These are phyloP conservation scores for Dendrobium chrysotoxum DNA, from an alignment of 106 monocot genomes.

Conservation along the genomic window DNA sequence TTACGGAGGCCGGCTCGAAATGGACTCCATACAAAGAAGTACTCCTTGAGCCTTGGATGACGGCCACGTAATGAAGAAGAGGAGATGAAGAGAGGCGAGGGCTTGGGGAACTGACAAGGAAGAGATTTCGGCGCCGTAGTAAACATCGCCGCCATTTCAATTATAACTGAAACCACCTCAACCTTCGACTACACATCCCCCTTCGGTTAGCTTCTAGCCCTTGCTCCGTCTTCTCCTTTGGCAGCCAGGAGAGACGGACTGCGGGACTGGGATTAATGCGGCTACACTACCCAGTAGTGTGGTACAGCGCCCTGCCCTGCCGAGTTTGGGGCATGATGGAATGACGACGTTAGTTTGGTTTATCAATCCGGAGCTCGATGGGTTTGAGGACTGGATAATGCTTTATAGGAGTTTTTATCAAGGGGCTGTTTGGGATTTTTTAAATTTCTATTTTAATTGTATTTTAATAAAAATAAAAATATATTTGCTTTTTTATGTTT, in stretches of 20 bases:
- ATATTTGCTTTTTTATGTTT: too few relatives aligned
- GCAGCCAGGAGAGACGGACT: background rate
- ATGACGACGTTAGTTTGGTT: too few relatives aligned
- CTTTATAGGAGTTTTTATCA: too few relatives aligned
- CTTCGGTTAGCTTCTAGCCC: background rate
- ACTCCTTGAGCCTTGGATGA: background rate
- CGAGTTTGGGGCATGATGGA: too few relatives aligned
- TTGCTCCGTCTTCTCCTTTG: background rate
- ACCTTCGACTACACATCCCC: background rate
- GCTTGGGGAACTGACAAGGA: background rate
- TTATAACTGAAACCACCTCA: background rate
- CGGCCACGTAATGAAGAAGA: background rate
- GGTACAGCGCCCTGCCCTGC: background rate
- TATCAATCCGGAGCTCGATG: too few relatives aligned
- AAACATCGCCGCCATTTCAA: background rate
- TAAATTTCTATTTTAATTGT: too few relatives aligned
- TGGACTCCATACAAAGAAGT: background rate
- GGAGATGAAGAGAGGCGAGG: conserved; percentile 4
- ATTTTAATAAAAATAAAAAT: too few relatives aligned
- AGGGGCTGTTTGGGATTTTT: too few relatives aligned
- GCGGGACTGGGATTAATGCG: background rate
- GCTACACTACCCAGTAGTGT: background rate
- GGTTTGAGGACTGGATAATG: too few relatives aligned
- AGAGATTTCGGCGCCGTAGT: background rate
- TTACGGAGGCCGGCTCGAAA: background rate